Conservation (phyloP, 2,329 filamentous ascomycete genomes). For the Aspergillus tubingensis region DNA sequence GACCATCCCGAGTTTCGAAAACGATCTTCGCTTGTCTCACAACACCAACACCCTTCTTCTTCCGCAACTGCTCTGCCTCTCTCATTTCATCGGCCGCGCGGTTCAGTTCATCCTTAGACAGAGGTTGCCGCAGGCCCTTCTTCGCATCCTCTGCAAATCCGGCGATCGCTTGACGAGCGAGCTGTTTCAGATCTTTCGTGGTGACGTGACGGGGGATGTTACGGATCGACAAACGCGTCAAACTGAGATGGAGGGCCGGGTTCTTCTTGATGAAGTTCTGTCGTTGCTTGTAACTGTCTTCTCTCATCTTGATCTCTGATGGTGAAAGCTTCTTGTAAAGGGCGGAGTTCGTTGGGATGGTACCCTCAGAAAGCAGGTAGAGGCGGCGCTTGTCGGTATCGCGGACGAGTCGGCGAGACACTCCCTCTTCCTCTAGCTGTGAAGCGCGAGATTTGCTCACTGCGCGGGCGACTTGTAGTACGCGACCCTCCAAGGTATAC, state of each 20-base stretch:
- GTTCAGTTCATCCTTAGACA: constrained; percentile 86
- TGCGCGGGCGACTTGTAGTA: constrained; percentile 80
- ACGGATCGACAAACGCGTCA: constrained; percentile 86
- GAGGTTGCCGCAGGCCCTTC: constrained; percentile 68
- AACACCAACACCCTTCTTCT: constrained; percentile 78
- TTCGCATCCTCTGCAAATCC: constrained; percentile 92
- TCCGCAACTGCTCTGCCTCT: constrained; percentile 76
- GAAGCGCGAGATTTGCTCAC: constrained; percentile 81
- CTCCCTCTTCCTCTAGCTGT: constrained; percentile 70
- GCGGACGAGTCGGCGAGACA: constrained; percentile 61
- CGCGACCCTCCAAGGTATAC: constrained; percentile 88
- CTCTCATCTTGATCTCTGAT: constrained; percentile 82
- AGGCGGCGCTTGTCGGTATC: constrained; percentile 89
- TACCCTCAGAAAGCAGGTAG: constrained; percentile 84
- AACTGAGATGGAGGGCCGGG: constrained; percentile 80
- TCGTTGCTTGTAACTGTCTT: constrained; percentile 82
- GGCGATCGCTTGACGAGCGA: constrained; percentile 89
- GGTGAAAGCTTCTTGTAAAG: constrained; percentile 75
- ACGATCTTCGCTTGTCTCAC: constrained; percentile 94
- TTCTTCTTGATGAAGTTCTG: constrained; percentile 90
- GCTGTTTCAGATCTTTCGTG: constrained; percentile 84
- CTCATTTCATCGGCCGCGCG: constrained; percentile 79
- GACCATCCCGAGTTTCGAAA: constrained; percentile 82
- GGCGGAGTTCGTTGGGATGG: constrained; percentile 73
- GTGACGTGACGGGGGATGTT: constrained; percentile 83